phyloP scores from a whole-genome alignment of 371 early-diverging fungal species.

The Apophysomyces variabilis region DNA sequence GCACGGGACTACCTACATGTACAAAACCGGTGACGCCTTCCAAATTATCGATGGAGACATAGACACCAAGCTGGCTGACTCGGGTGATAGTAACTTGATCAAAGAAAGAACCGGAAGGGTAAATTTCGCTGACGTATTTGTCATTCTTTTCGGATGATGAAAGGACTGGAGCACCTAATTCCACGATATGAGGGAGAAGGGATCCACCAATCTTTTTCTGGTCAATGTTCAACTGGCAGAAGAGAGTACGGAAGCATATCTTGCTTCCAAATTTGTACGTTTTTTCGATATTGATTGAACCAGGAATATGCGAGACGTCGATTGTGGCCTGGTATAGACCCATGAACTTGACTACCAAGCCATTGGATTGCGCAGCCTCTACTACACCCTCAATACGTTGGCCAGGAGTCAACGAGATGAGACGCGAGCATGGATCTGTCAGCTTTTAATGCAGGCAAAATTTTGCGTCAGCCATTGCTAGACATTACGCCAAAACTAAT shows the following conservation, averaged over 20 bases:
- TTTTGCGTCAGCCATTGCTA: background rate
- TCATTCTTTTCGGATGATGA: conserved; percentile 23
- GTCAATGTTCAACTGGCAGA: conserved; percentile 56
- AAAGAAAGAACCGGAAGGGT: conserved; percentile 65
- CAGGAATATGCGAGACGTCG: conserved; percentile 59
- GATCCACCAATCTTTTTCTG: conserved; percentile 61
- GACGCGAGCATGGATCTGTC: conserved; percentile 53
- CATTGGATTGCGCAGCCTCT: conserved; percentile 57
- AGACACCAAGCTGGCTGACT: conserved; percentile 56
- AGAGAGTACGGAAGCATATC: conserved; percentile 69
- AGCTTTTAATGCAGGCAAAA: conserved; percentile 22
- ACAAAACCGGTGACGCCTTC: conserved; percentile 62
- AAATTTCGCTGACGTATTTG: conserved; percentile 30
- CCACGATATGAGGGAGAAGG: conserved; percentile 54
- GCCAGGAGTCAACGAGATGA: conserved; percentile 70
- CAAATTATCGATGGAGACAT: conserved; percentile 55
- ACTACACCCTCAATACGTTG: conserved; percentile 60
- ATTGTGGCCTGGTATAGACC: conserved; percentile 69
- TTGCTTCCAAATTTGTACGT: conserved; percentile 58
- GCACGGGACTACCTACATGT: conserved; percentile 43
- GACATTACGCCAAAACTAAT: no score
- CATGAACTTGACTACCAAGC: conserved; percentile 68
- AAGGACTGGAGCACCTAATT: conserved; percentile 28
- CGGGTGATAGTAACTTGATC: conserved; percentile 62
- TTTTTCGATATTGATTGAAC: conserved; percentile 46